These are phyloP conservation scores for Leptographium lundbergii DNA, from an alignment of 2,329 filamentous ascomycete genomes.

Conservation along the genomic window DNA sequence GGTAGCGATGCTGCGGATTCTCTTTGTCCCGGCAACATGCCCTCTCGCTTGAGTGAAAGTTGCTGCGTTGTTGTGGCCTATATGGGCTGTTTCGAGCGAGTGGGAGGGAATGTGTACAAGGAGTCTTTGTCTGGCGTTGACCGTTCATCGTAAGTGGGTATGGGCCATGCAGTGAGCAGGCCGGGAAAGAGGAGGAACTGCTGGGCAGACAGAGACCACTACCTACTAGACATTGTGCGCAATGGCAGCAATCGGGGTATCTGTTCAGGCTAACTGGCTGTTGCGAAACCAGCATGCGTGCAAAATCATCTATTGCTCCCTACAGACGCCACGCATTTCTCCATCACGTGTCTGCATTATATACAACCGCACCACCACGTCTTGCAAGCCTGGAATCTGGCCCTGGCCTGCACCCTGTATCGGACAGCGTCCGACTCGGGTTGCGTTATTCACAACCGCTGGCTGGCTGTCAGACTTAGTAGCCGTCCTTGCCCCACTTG, in stretches of 20 bases:
- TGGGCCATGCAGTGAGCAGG: not conserved
- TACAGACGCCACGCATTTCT: not conserved
- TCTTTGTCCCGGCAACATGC: not conserved
- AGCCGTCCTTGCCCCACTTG: slow-evolving; percentile 99
- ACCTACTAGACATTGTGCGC: no score
- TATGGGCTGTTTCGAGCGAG: not conserved
- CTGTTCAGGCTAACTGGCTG: not conserved
- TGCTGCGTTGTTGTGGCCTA: not conserved
- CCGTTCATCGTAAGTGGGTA: not conserved
- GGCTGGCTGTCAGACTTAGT: slow-evolving; percentile 28
- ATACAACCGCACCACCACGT: not conserved
- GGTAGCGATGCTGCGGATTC: not conserved
- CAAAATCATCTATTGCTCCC: slow-evolving; percentile 2
- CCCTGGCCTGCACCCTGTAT: not conserved
- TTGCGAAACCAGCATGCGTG: not conserved
- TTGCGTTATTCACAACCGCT: not conserved
- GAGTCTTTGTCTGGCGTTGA: not conserved
- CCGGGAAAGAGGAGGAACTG: not conserved
- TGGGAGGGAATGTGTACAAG: not conserved
- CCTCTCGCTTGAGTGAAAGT: not conserved
- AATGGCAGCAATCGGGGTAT: no score
- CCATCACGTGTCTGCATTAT: not conserved
- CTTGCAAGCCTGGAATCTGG: not conserved
- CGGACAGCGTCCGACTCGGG: not conserved
- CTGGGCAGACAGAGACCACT: no score